Evolutionary conservation across 805 yeast species (phyloP), one percentile per base, ranked within the genome.

Genomic region (Ogataea parapolymorpha): DNA sequence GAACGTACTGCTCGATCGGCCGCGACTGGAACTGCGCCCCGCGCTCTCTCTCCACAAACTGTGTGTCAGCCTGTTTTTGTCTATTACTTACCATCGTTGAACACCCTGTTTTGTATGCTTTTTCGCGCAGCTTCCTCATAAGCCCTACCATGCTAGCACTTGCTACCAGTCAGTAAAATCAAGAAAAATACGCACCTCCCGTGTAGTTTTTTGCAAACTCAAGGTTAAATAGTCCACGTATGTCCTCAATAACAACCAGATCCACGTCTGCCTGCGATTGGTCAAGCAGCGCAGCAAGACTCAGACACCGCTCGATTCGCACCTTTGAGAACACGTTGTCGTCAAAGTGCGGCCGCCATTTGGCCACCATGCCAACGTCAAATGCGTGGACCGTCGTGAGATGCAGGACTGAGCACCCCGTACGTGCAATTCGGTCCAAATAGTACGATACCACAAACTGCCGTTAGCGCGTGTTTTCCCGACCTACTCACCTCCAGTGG

Each of bases 191-290:
- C 63, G 38, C 46, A 57, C 63, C 62, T 13, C 37, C 16, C 1
- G 46, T 42, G 34, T 51, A 51, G 34, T 53, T 46, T 23, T 51
- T 55, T 32, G 45, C 53, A 24, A 46, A 45, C 24, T 52, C 58
- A 6, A 54, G 20, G 34, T 59, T 58, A 40, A 60, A 57, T n/a
- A 54, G 36, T 16, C 49, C 58, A 14, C 48, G 48, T 6, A 62
- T 33, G 31, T 62, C 65, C 41, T 61, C 61, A 12, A 62, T 42
- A 3, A 62, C 52, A 11, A 59, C 22, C 12, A 53, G 31, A 17
- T 47, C 45, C 26, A 18, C 36, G 13, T 26, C 24, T 9, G 32
- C 37, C 12, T 30, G 14, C 3, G 38, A 23, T 23, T 28, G 12
- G 12, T 31, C 26, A n/a, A 32, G 11, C 12, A 55, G 26, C 6